Evolutionary conservation across 1,284 basidiomycete species (phyloP).

Genomic region (Coriolopsis trogii): DNA sequence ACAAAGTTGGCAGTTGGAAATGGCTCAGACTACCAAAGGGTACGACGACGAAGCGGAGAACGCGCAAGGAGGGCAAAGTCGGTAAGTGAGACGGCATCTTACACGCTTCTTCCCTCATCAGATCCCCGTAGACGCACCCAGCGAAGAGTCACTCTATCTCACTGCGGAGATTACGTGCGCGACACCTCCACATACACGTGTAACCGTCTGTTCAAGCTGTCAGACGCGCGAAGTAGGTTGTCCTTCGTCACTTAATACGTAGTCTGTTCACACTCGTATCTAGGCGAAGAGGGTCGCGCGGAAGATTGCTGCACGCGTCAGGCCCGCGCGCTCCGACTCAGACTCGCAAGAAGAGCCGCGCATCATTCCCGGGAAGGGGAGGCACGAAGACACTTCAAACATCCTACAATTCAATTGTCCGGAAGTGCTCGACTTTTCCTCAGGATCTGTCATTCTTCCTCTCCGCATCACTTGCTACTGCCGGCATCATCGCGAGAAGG

Average conservation of each 20-base stretch:
- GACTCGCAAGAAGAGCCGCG: constrained; percentile 61
- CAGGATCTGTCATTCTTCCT: constrained; percentile 88
- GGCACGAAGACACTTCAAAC: constrained; percentile 75
- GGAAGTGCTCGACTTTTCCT: constrained; percentile 87
- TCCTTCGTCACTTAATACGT: constrained; percentile 13
- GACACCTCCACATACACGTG: constrained; percentile 76
- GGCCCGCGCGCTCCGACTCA: constrained; percentile 78
- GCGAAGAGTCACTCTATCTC: constrained; percentile 74
- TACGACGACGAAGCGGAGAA: constrained; percentile 80
- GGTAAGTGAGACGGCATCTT: constrained; percentile 47
- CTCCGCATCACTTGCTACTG: constrained; percentile 99
- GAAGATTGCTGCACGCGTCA: constrained; percentile 78
- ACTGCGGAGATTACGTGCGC: constrained; percentile 71
- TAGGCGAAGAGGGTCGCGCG: constrained; percentile 88
- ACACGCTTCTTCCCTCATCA: constrained; percentile 6
- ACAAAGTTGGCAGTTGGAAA: constrained; percentile 82
- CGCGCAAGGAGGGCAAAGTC: constrained; percentile 86
- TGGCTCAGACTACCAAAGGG: constrained; percentile 79
- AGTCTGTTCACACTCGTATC: constrained; percentile 10
- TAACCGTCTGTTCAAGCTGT: constrained; percentile 84
- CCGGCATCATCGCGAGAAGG: constrained; percentile 96
- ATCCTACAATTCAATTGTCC: constrained; percentile 97
- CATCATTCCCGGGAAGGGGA: constrained; percentile 44
- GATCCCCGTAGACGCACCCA: constrained; percentile 60
- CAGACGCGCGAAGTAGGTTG: constrained; percentile 77